These are phyloP conservation scores for Ochetophila trinervis DNA, from an alignment of 306 rosid species.

Conservation along the genomic window DNA sequence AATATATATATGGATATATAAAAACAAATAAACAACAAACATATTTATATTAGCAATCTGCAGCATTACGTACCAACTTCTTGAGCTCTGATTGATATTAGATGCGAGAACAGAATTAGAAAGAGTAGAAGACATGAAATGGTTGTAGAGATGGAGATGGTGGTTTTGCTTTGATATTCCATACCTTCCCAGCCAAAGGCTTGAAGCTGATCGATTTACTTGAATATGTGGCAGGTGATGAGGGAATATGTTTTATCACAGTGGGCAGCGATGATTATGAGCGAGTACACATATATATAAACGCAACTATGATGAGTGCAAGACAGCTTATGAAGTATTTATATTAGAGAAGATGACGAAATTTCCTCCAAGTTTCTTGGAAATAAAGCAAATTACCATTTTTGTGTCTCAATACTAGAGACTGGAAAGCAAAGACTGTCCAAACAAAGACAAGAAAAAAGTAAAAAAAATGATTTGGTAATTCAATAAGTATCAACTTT, in stretches of 20 bases:
- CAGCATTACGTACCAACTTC: constrained; percentile 32
- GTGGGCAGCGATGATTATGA: not conserved
- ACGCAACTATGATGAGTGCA: not conserved
- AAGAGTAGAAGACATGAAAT: constrained; percentile 14
- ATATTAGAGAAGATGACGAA: not conserved
- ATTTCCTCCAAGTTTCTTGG: constrained; percentile 9
- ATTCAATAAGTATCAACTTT: too few relatives aligned
- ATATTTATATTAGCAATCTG: not conserved
- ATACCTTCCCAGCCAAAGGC: constrained; percentile 16
- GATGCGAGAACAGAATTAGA: constrained; percentile 18
- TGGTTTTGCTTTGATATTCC: constrained; percentile 30
- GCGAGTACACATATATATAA: constrained; percentile 5
- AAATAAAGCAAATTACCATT: not conserved
- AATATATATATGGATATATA: too few relatives aligned
- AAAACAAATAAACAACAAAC: not conserved
- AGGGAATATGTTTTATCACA: not conserved
- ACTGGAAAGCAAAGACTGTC: not conserved
- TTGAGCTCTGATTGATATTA: constrained; percentile 37
- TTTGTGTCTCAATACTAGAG: not conserved
- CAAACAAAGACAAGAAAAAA: not conserved
- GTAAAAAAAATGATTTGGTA: too few relatives aligned
- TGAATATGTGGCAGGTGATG: too few relatives aligned
- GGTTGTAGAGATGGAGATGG: not conserved
- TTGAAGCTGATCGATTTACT: not conserved
- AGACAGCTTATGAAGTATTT: not conserved